Evolutionary conservation across 1,139 yeast species (phyloP), one percentile per base, ranked within the genome.

Genomic region (Scheffersomyces titani): DNA sequence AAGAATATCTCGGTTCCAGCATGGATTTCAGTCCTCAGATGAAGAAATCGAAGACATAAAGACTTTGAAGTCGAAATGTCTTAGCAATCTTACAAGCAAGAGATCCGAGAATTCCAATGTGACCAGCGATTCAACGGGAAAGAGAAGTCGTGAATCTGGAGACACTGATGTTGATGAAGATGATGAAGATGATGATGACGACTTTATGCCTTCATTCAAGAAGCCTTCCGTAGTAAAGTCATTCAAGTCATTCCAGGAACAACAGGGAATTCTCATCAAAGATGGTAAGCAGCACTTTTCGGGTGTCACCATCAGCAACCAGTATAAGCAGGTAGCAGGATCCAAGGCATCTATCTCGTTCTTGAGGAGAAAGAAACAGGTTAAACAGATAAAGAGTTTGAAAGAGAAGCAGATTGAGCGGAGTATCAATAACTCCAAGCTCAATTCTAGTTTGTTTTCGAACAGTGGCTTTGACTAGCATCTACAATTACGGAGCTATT

Each of bases 331-430:
- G 19, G 88, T 85, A 1, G 77, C 86, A 1, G 85, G 88, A 5
- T 77, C 85, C 2, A 83, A 80, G 61, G 86, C 90, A 0, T 84
- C 90, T 2, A 81, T 87, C 57, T 83, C 88, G 21, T 69, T 86
- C 69, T 74, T 82, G 3, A 83, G 81, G 55, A 76, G 67, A 48
- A 68, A 67, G 20, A 56, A 49, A 5, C 48, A 56, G 3, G 59
- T 60, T 30, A 63, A 58, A 30, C 62, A 62, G 19, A 49, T 67
- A 36, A 73, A 70, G 58, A 74, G 77, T 55, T 63, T 68, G 44
- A 73, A 70, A 55, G 75, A 70, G 44, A 67, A 63, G 59, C 65
- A 64, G 46, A 73, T 77, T 48, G 75, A 75, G 54, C 68, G 64
- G 51, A 65, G 65, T 22, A 64, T 77, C 51, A 63, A 63, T 19